These are phyloP conservation scores for Pseudocercospora vitis DNA, from an alignment of 2,329 filamentous ascomycete genomes.

Conservation along the genomic window DNA sequence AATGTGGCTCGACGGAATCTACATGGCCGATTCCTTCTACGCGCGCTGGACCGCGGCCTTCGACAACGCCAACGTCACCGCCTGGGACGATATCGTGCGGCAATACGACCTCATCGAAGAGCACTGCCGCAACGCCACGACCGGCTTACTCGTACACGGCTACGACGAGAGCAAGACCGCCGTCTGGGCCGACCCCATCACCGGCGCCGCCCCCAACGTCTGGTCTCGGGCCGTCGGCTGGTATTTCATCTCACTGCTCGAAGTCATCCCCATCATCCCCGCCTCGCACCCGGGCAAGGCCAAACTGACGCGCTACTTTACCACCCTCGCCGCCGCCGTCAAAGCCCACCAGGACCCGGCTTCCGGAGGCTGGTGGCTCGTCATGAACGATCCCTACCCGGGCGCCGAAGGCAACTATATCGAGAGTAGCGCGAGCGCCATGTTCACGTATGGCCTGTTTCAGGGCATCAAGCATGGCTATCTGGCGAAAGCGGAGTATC, in stretches of 20 bases:
- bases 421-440: constrained; percentile 59
- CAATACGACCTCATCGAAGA: constrained; percentile 47
- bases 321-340: constrained; percentile 43
- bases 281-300: constrained; percentile 38
- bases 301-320: constrained; percentile 39
- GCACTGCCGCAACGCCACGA: constrained; percentile 44
- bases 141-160: constrained; percentile 54
- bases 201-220: constrained; percentile 53
- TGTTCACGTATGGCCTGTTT: constrained; percentile 58
- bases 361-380: constrained; percentile 57
- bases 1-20: constrained; percentile 57
- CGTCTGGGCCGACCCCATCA: constrained; percentile 54
- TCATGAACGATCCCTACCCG: constrained; percentile 56
- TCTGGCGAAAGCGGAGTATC: constrained; percentile 46
- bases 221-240: constrained; percentile 58
- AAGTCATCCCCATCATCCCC: constrained; percentile 46
- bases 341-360: constrained; percentile 53
- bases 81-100: constrained; percentile 38
- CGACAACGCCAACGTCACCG: constrained; percentile 22
- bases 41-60: constrained; percentile 32
- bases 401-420: constrained; percentile 54
- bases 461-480: constrained; percentile 47
- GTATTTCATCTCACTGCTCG: constrained; percentile 55
- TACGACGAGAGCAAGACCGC: constrained; percentile 54
- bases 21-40: constrained; percentile 49